phyloP scores from a whole-genome alignment of 371 early-diverging fungal species.

The Rozella allomycis region DNA sequence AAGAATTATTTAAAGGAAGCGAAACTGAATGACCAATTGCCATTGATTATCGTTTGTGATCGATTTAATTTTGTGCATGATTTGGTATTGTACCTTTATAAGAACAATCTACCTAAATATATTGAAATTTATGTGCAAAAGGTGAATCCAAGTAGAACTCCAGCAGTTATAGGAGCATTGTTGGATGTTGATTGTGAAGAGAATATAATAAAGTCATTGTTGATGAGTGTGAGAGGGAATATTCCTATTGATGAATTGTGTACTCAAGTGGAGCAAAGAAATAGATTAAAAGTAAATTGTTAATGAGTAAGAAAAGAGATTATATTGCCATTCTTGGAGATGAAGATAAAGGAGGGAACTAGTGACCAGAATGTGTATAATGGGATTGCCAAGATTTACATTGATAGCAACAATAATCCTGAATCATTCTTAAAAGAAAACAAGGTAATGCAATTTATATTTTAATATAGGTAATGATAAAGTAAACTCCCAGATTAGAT shows the following conservation, averaged over 20 bases:
- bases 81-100: slow-evolving; percentile 78
- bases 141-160: slow-evolving; percentile 80
- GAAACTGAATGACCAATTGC: slow-evolving; percentile 77
- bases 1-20: slow-evolving; percentile 95
- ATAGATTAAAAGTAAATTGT: too few relatives aligned
- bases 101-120: slow-evolving; percentile 72
- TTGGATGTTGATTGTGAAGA: slow-evolving; percentile 95
- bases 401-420: slow-evolving; percentile 93
- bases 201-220: slow-evolving; percentile 61
- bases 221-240: slow-evolving; percentile 49
- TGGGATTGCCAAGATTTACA: slow-evolving; percentile 92
- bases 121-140: slow-evolving; percentile 95
- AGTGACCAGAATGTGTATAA: slow-evolving; percentile 75
- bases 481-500: slow-evolving; percentile 11
- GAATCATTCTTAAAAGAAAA: slow-evolving; percentile 84
- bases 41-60: slow-evolving; percentile 92
- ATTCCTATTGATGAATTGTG: slow-evolving; percentile 71
- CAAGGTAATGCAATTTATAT: slow-evolving; percentile 15
- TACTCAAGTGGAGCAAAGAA: slow-evolving; percentile 78
- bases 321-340: slow-evolving; percentile 74
- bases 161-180: slow-evolving; percentile 86
- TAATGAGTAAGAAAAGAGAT: too few relatives aligned
- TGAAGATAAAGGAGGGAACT: slow-evolving; percentile 58
- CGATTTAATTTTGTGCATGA: slow-evolving; percentile 90
- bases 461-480: not conserved